phyloP scores from a whole-genome alignment of 768 basidiomycete genomes.

The Mycena alexandri region DNA sequence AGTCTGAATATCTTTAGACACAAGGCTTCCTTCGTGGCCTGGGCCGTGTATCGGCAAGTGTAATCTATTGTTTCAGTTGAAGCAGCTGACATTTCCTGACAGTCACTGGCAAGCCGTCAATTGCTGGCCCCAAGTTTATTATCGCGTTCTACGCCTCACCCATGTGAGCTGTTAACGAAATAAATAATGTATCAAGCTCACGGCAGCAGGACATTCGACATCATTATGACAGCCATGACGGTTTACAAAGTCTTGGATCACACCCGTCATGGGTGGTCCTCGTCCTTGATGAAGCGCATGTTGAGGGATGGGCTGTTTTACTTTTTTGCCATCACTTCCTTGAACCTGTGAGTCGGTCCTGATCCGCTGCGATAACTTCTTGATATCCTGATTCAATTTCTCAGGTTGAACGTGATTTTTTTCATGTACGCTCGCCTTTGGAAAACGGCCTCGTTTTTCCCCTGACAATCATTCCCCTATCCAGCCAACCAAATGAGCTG shows the following conservation, averaged over 20 bases:
- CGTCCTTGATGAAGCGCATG: slow-evolving; percentile 34
- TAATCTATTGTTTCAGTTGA: not conserved
- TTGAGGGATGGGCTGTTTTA: slow-evolving; percentile 35
- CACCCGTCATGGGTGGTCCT: slow-evolving; percentile 17
- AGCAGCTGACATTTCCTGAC: not conserved
- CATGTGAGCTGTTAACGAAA: slow-evolving; percentile 11
- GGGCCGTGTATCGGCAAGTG: slow-evolving; percentile 34
- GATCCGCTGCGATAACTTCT: not conserved
- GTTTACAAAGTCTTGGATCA: slow-evolving; percentile 28
- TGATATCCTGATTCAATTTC: not conserved
- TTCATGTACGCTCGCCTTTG: slow-evolving; percentile 23
- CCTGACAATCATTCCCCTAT: not conserved
- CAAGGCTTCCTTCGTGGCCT: slow-evolving; percentile 32
- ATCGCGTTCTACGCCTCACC: slow-evolving; percentile 38
- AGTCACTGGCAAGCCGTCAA: slow-evolving; percentile 37
- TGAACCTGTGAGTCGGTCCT: slow-evolving; percentile 29
- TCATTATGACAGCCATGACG: slow-evolving; percentile 35
- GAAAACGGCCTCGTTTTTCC: not conserved
- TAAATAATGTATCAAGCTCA: not conserved
- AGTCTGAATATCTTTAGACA: slow-evolving; percentile 26
- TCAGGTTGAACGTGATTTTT: slow-evolving; percentile 36
- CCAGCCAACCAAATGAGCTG: slow-evolving; percentile 26
- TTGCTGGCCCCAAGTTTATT: slow-evolving; percentile 37
- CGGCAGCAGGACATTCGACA: slow-evolving; percentile 29
- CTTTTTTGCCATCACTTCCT: slow-evolving; percentile 33